phyloP scores from a whole-genome alignment of 202 grass and related monocot species.

The Sporobolus alterniflorus region DNA sequence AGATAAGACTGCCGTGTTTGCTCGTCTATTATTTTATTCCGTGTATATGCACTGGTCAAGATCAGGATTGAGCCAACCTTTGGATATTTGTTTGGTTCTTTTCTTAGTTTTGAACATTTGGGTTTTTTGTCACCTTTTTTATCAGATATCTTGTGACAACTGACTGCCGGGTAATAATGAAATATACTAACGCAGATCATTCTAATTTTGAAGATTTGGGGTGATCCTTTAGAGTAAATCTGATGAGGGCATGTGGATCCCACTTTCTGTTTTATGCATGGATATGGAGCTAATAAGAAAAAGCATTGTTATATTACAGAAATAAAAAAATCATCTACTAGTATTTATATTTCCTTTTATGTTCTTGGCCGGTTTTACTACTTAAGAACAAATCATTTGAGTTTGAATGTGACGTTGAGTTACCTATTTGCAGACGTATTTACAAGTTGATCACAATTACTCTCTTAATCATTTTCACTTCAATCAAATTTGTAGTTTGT shows the following conservation, averaged over 20 bases:
- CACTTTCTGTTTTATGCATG: background rate
- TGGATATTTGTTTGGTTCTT: background rate
- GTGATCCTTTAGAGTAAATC: background rate
- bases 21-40: background rate
- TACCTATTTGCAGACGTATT: no score
- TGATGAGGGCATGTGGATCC: background rate
- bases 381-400: no score
- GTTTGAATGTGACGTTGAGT: no score
- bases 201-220: background rate
- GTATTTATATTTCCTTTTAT: no score
- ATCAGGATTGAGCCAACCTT: background rate
- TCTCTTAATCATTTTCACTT: no score
- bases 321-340: background rate
- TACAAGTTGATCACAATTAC: no score
- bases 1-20: conserved; percentile 21
- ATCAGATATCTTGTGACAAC: background rate
- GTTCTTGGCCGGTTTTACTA: no score
- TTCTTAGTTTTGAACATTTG: background rate
- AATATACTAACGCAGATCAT: background rate
- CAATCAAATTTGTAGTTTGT: no score
- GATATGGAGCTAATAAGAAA: background rate
- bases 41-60: background rate
- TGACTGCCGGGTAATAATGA: background rate
- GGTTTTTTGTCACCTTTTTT: background rate
- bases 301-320: background rate